Evolutionary conservation across 2,329 filamentous ascomycete species (phyloP), one percentile per base, ranked within the genome.

Genomic region (Ascochyta pisi): DNA sequence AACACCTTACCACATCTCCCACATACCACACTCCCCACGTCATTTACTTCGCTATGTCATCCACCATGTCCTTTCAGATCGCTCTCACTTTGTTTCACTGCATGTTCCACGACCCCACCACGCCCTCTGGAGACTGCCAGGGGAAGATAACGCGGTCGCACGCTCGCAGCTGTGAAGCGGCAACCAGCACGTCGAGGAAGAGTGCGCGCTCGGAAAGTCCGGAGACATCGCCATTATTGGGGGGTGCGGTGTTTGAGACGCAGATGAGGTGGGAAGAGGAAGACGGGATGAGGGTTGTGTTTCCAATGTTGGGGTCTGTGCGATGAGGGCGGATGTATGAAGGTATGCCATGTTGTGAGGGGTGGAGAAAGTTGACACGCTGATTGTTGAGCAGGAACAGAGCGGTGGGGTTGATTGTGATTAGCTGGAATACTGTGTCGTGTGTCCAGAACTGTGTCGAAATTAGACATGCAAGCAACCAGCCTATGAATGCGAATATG

Each of bases 41-140:
- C 24, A 29, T 31, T 12, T 12, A 31, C 3, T 6, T 12, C 10
- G 29, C 29, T 22, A 58, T 58, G 55, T 44, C 55, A 6, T 50
- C 49, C 2, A 40, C 55, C 2, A 35, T 58, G 23, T 54, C 55
- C 4, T 43, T 58, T 23, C 44, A 58, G 10, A 54, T 58, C 34
- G 55, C 55, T 1, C 24, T 26, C 15, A 15, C 31, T 4, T 44
- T 57, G 6, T 39, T 52, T 7, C 48, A 53, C 22, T 57, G 49
- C 43, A 42, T 57, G 24, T 23, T 42, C 35, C 33, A 27, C 15
- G 48, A 37, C 1, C 15, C 54, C 1, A 27, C 16, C 7, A 5
- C 31, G 7, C 23, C 35, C 8, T 12, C 12, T 22, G 10, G 23
- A 12, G 4, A 23, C 9, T 19, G 8, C 6, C 15, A 8, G 16